Conservation (phyloP, 768 basidiomycete species). For the Mycena floridula region DNA sequence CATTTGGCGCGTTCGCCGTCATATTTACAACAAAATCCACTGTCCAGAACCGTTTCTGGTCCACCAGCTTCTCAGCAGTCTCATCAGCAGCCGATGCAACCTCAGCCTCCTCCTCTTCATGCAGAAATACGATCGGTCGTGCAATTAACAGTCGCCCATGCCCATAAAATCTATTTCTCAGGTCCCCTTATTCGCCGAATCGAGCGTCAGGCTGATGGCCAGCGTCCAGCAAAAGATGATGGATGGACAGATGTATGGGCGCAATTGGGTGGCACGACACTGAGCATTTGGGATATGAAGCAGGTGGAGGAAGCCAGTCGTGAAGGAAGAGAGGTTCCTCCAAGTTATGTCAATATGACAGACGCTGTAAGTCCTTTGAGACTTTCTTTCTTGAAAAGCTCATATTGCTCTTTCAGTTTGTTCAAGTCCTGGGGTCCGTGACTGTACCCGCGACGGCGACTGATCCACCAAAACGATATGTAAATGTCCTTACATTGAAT, state of each 20-base stretch:
- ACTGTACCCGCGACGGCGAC: conserved; percentile 51
- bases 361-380: conserved; percentile 62
- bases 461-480: conserved; percentile 50
- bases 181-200: conserved; percentile 73
- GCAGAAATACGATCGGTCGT: conserved; percentile 81
- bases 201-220: conserved; percentile 75
- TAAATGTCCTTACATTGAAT: conserved; percentile 85
- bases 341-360: conserved; percentile 80
- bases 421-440: conserved; percentile 72
- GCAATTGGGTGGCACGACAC: conserved; percentile 82
- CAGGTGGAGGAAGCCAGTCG: conserved; percentile 80
- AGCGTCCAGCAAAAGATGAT: conserved; percentile 63
- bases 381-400: conserved; percentile 5
- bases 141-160: conserved; percentile 65
- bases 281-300: conserved; percentile 90
- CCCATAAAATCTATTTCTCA: conserved; percentile 83
- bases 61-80: neutral
- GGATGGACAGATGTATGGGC: conserved; percentile 87
- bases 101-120: conserved; percentile 50
- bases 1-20: neutral
- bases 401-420: conserved; percentile 43
- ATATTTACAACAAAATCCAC: neutral
- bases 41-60: neutral
- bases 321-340: conserved; percentile 77
- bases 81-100: conserved; percentile 15